A percentile compares a stretch with the other conserved stretches of the same genome.
Conservation (phyloP, 345 rosid genomes). For the Populus euphratica region DNA sequence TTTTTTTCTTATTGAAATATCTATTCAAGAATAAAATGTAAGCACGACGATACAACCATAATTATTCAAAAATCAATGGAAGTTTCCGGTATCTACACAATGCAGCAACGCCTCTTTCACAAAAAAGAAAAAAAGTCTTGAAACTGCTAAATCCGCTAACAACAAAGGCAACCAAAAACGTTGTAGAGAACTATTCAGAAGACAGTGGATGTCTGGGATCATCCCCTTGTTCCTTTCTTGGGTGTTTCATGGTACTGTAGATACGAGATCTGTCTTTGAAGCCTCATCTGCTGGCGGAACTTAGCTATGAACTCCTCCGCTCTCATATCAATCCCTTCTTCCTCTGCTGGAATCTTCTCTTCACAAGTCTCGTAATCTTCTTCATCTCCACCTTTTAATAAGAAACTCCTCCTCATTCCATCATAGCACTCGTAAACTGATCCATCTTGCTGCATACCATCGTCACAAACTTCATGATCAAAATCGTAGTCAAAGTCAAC, state of each 20-base stretch:
- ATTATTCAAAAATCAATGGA: constrained; percentile 5
- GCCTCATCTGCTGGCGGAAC: constrained; percentile 68
- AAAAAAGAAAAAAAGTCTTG: background rate
- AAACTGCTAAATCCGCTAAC: background rate
- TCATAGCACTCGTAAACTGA: constrained; percentile 23
- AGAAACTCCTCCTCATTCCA: constrained; percentile 9
- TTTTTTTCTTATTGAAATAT: background rate
- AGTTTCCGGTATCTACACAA: constrained; percentile 19
- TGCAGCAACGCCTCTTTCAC: constrained; percentile 10
- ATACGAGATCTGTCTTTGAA: constrained; percentile 77
- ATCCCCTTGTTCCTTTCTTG: constrained; percentile 6
- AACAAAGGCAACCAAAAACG: background rate
- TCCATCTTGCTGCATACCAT: background rate
- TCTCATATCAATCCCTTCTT: constrained; percentile 65
- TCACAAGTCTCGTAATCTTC: constrained; percentile 3
- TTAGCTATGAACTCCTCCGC: constrained; percentile 86
- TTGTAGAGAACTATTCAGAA: background rate
- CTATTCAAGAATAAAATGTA: background rate
- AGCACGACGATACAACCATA: background rate
- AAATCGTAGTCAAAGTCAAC: constrained; percentile 56
- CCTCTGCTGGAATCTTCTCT: constrained; percentile 34
- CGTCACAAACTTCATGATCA: constrained; percentile 14
- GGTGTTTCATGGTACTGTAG: constrained; percentile 40
- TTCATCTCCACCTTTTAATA: constrained; percentile 4
- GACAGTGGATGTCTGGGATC: background rate